Percentiles rank a stretch among this genome's conserved stretches.
Conservation (phyloP, 164 flowering plant species). For the Cinnamomum micranthum region DNA sequence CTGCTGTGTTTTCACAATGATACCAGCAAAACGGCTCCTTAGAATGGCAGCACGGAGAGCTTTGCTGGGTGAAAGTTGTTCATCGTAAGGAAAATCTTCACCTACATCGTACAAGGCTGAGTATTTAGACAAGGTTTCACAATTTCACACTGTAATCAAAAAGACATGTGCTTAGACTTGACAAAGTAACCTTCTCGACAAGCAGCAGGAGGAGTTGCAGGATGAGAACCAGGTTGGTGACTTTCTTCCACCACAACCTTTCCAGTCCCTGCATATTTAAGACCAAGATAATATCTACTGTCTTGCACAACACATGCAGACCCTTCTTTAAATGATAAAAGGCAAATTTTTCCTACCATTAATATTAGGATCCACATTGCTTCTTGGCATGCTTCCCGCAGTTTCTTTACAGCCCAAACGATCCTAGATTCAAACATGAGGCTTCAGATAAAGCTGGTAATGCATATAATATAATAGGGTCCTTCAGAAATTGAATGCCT, state of each 20-base stretch:
- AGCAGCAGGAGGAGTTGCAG: constrained; percentile 22
- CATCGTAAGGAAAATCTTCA: constrained; percentile 24
- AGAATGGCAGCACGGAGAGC: constrained; percentile 84
- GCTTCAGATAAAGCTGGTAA: constrained; percentile 3
- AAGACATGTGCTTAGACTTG: background rate
- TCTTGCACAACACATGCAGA: background rate
- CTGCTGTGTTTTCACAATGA: constrained; percentile 76
- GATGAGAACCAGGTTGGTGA: constrained; percentile 19
- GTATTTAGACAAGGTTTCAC: background rate
- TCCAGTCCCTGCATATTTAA: constrained; percentile 27
- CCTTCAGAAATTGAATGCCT: background rate
- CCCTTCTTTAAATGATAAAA: background rate
- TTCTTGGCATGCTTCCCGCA: constrained; percentile 12
- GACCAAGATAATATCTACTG: background rate
- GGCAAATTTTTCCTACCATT: constrained; percentile 42
- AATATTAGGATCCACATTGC: constrained; percentile 44
- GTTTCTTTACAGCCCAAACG: constrained; percentile 18
- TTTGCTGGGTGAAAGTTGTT: constrained; percentile 59
- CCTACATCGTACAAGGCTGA: constrained; percentile 19
- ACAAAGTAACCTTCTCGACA: constrained; percentile 42
- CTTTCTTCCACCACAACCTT: constrained; percentile 43
- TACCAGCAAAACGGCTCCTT: constrained; percentile 78
- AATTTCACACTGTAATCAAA: background rate
- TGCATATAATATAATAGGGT: background rate
- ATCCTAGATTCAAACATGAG: constrained; percentile 22